Base-by-base conservation (phyloP, 805 yeast genomes). In the Candida stauntonica region DNA sequence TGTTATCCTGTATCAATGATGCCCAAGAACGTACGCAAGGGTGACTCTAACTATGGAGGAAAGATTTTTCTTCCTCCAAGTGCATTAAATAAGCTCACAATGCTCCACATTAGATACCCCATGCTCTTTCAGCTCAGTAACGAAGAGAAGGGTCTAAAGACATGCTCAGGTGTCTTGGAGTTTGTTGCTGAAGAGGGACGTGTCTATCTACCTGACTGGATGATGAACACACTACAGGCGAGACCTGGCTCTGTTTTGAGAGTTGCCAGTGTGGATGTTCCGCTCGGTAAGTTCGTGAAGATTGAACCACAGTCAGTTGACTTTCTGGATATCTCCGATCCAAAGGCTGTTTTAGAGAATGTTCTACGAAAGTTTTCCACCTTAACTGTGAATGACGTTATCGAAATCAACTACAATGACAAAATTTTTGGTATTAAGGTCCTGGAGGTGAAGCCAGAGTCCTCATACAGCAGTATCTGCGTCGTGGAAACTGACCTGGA, bases 101-200 rank as follows among this genome's bases (percentile, higher is more conserved):
- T 86, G 86, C 67, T 93, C 29, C 91, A 89, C 57, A 87, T 93
- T 42, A 71, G 96, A 50, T 93, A 93, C 55, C 99, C 99, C 0
- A 93, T 93, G 99, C 69, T 93, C 34, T 93, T 93, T 56, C 84
- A 83, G 59, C 64, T 93, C 29, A 67, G 69, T 24, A 83, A 84
- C 39, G 94, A 82, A 50, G 81, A 75, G 26, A 67, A 74, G 17
- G 67, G 70, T 3, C 58, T 68, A 23, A 66, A 58, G 7, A 86
- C 97, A 0, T 96, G 88, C 58, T 84, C 89, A 33, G 99, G 99
- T 56, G 99, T 93, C 20, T 66, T 93, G 44, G 99, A 93, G 64
- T 93, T 93, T 60, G 83, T 86, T 14, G 96, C 99, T 1, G 98
- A 93, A 57, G 99, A 93, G 66, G 99, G 99, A 14, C 72, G 99